A percentile compares a stretch with the other conserved stretches of the same genome.
Evolutionary conservation across 2,329 filamentous ascomycete genomes (phyloP).

Genomic region (Venturia carpophila): DNA sequence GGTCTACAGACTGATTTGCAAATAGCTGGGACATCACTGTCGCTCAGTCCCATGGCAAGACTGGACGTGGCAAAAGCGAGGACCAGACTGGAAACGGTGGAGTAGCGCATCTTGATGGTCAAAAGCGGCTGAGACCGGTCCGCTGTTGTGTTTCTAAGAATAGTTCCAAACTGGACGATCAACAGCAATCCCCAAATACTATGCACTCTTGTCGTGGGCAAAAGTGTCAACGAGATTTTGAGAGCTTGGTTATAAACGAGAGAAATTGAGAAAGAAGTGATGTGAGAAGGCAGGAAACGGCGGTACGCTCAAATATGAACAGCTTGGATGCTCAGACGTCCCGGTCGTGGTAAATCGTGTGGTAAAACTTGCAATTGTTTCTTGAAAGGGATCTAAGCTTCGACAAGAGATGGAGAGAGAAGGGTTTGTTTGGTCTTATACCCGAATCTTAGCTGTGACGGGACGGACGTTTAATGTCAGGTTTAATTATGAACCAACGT

Average conservation of each 20-base stretch:
- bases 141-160: background rate
- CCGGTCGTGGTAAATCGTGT: conserved; percentile 5
- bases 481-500: background rate
- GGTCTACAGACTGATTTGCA: conserved; percentile 15
- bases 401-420: background rate
- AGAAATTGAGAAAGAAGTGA: conserved; percentile 7
- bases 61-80: conserved; percentile 6
- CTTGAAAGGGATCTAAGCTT: background rate
- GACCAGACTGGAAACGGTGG: conserved; percentile 5
- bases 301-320: conserved; percentile 3
- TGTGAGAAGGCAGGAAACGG: conserved; percentile 10
- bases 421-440: background rate
- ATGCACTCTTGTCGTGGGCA: background rate
- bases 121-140: background rate
- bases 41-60: conserved; percentile 7
- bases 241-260: conserved; percentile 11
- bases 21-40: conserved; percentile 10
- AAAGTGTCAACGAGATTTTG: background rate
- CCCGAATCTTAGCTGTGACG: conserved; percentile 1
- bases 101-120: background rate
- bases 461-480: conserved; percentile 1
- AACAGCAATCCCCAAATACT: background rate
- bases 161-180: background rate
- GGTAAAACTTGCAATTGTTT: conserved; percentile 14
- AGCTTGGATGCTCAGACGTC: conserved; percentile 8